phyloP scores from a whole-genome alignment of 495 filamentous ascomycete genomes.

The Penicillium coprophilum region DNA sequence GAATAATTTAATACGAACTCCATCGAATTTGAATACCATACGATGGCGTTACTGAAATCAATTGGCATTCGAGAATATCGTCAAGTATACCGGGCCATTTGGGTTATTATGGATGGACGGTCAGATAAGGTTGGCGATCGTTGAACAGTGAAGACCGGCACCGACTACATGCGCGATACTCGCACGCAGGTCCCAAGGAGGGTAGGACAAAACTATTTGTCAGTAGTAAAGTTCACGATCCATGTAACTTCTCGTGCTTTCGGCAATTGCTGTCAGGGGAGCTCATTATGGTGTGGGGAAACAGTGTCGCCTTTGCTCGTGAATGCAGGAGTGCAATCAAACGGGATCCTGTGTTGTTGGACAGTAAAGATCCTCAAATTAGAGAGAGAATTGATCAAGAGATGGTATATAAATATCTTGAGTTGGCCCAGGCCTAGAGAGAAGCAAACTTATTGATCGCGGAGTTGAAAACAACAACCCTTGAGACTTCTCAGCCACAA shows the following conservation, averaged over 20 bases:
- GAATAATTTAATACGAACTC: not conserved
- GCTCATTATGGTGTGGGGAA: not conserved
- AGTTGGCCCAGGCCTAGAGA: not conserved
- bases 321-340: conserved; percentile 9
- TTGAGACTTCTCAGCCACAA: not conserved
- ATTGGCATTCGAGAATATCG: not conserved
- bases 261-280: not conserved
- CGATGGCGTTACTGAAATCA: not conserved
- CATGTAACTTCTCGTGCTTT: conserved; percentile 24
- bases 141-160: not conserved
- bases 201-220: conserved; percentile 22
- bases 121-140: not conserved
- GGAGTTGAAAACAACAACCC: not conserved
- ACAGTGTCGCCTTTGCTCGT: not conserved
- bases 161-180: conserved; percentile 6
- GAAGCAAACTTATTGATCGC: not conserved
- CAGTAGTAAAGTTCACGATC: conserved; percentile 10
- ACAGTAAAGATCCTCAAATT: not conserved
- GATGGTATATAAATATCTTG: not conserved
- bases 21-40: conserved; percentile 17
- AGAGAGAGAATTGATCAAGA: not conserved
- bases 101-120: not conserved
- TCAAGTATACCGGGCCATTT: not conserved
- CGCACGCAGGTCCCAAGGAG: conserved; percentile 1
- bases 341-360: not conserved